phyloP scores from a whole-genome alignment of 2,329 filamentous ascomycete species.

The Meredithiella fracta region DNA sequence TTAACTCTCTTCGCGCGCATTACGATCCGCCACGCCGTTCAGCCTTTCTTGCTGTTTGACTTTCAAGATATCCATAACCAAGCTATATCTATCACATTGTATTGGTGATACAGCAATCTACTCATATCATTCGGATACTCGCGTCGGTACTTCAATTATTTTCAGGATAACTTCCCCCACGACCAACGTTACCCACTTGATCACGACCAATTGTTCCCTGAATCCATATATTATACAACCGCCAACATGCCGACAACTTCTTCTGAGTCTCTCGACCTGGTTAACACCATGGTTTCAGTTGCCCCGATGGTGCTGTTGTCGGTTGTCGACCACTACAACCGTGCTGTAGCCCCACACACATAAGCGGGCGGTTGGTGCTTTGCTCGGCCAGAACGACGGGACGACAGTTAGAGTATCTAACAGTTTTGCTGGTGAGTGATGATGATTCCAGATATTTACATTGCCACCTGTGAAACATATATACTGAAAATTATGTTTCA shows the following conservation, averaged over 20 bases:
- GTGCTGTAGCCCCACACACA: slow-evolving; percentile 71
- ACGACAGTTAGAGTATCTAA: slow-evolving; percentile 95
- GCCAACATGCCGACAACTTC: slow-evolving; percentile 80
- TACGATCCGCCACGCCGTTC: background rate
- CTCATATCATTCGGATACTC: background rate
- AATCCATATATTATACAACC: background rate
- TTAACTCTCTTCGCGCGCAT: background rate
- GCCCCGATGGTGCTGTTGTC: slow-evolving; percentile 95
- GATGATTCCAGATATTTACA: background rate
- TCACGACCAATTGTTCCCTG: background rate
- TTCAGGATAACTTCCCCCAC: background rate
- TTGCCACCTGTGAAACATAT: slow-evolving; percentile 11
- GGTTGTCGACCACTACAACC: slow-evolving; percentile 95
- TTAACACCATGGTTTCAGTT: slow-evolving; percentile 88
- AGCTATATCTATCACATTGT: no score
- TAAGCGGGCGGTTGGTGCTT: slow-evolving; percentile 80
- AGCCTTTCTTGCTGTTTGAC: background rate
- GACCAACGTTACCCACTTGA: background rate
- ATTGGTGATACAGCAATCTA: no score
- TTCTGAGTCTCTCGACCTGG: slow-evolving; percentile 87
- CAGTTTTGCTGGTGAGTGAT: slow-evolving; percentile 72
- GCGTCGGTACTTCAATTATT: background rate
- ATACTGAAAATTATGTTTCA: background rate
- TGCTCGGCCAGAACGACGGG: slow-evolving; percentile 90
- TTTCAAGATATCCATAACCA: no score